Conservation (phyloP, 2,329 filamentous ascomycete species). For the Pyricularia pennisetigena region DNA sequence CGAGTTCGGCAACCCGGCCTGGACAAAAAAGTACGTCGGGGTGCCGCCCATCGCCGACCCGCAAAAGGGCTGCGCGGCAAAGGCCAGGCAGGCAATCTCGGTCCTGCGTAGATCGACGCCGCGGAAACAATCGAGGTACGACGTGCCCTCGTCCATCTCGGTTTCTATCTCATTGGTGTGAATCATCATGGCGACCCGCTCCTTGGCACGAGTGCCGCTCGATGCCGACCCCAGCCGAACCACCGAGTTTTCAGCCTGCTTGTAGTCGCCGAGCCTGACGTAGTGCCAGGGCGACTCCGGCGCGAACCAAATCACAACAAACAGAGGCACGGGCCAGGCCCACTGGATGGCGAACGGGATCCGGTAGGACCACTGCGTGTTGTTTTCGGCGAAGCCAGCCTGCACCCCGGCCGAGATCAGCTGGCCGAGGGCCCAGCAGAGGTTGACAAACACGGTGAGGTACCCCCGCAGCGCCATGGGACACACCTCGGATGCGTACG, state of each 20-base stretch:
- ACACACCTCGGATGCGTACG: slow-evolving; percentile 52
- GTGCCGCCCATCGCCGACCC: slow-evolving; percentile 27
- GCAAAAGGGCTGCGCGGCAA: slow-evolving; percentile 15
- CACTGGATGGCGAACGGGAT: slow-evolving; percentile 38
- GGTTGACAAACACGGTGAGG: slow-evolving; percentile 49
- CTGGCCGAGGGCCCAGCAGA: slow-evolving; percentile 55
- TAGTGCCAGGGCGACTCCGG: slow-evolving; percentile 42
- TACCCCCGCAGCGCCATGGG: slow-evolving; percentile 47
- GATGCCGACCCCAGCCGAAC: slow-evolving; percentile 29
- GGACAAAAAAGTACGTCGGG: slow-evolving; percentile 13
- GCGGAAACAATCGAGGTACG: slow-evolving; percentile 40
- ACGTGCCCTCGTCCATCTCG: slow-evolving; percentile 35
- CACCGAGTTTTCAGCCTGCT: slow-evolving; percentile 29
- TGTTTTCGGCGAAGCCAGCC: slow-evolving; percentile 27
- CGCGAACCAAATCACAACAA: slow-evolving; percentile 33
- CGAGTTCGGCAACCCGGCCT: slow-evolving; percentile 6
- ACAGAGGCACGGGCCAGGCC: slow-evolving; percentile 35
- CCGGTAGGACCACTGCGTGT: slow-evolving; percentile 37
- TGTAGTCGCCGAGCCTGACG: slow-evolving; percentile 27
- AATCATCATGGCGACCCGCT: slow-evolving; percentile 43
- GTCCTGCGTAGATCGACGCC: slow-evolving; percentile 40
- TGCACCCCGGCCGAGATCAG: slow-evolving; percentile 41
- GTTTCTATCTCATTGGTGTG: slow-evolving; percentile 48
- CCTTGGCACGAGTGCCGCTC: slow-evolving; percentile 31
- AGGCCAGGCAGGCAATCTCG: slow-evolving; percentile 36